A percentile compares a stretch with the other conserved stretches of the same genome.
Evolutionary conservation across 2,329 filamentous ascomycete genomes (phyloP).

Genomic region (Sarocladium brachiariae): DNA sequence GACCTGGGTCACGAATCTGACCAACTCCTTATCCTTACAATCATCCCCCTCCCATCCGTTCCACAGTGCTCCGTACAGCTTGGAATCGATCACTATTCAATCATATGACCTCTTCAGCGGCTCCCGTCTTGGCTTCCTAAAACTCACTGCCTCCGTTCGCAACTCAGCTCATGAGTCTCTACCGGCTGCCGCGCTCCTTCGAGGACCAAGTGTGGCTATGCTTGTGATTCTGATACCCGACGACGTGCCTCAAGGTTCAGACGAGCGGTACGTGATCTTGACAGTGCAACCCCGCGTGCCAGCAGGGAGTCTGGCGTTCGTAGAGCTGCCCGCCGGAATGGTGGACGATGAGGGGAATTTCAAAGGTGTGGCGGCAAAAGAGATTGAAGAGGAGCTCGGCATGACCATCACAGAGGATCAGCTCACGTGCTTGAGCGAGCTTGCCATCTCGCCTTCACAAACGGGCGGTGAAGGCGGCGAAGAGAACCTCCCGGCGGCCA

Average conservation of each 20-base stretch:
- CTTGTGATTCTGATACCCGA: conserved; percentile 50
- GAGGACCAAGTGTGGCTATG: conserved; percentile 55
- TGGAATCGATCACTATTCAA: conserved; percentile 45
- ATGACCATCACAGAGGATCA: conserved; percentile 41
- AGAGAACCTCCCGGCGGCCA: conserved; percentile 36
- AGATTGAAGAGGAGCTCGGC: conserved; percentile 55
- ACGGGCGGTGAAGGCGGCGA: conserved; percentile 4
- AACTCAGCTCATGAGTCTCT: conserved; percentile 42
- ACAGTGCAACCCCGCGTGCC: conserved; percentile 54
- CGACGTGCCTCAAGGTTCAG: conserved; percentile 28
- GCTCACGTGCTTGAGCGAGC: conserved; percentile 44
- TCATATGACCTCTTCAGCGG: conserved; percentile 45
- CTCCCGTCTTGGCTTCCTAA: conserved; percentile 48
- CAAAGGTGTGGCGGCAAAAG: conserved; percentile 49
- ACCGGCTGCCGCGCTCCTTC: conserved; percentile 48
- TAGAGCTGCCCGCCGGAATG: conserved; percentile 54
- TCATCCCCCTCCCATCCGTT: conserved; percentile 40
- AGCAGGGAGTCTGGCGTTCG: conserved; percentile 45
- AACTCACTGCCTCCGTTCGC: conserved; percentile 40
- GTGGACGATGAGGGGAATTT: conserved; percentile 48
- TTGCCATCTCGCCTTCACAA: conserved; percentile 30
- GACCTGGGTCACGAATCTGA: conserved; percentile 44
- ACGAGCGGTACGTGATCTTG: conserved; percentile 47
- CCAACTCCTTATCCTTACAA: conserved; percentile 40
- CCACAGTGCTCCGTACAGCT: conserved; percentile 44